These are phyloP conservation scores for Globisporangium spinosum DNA, from an alignment of 352 stramenopile species.

Conservation along the genomic window DNA sequence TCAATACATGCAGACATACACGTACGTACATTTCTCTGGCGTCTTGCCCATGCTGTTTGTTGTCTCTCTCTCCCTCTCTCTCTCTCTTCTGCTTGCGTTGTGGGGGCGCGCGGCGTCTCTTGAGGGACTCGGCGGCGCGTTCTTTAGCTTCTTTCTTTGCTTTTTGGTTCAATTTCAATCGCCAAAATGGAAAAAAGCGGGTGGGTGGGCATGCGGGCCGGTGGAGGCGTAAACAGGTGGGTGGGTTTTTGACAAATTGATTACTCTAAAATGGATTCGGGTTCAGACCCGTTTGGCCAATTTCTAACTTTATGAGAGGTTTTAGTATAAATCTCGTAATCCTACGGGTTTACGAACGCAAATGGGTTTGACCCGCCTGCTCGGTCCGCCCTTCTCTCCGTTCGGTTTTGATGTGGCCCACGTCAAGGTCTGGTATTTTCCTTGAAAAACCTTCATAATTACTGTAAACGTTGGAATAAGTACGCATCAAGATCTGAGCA, in stretches of 20 bases:
- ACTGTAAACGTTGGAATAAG: no score
- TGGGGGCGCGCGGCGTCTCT: constrained; percentile 13
- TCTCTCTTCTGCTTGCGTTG: neutral
- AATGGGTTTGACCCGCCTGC: no score
- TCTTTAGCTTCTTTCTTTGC: neutral
- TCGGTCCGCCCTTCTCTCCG: no score
- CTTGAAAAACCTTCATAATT: no score
- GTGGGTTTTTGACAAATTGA: neutral
- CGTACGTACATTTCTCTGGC: constrained; percentile 31
- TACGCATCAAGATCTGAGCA: no score
- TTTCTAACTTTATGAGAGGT: neutral
- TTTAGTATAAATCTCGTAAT: no score
- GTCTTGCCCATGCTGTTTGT: constrained; percentile 42
- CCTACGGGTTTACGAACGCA: no score
- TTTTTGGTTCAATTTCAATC: neutral
- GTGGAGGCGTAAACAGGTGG: neutral
- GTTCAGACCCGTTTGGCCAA: neutral
- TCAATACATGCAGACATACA: neutral
- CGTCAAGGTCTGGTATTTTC: no score
- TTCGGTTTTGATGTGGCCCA: no score
- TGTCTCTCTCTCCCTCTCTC: neutral
- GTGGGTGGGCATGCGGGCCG: neutral
- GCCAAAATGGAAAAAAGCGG: neutral
- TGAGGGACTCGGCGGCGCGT: constrained; percentile 5
- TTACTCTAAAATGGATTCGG: neutral